Base-by-base conservation (phyloP, 2,329 filamentous ascomycete species). In the Aphanoascus verrucosus region DNA sequence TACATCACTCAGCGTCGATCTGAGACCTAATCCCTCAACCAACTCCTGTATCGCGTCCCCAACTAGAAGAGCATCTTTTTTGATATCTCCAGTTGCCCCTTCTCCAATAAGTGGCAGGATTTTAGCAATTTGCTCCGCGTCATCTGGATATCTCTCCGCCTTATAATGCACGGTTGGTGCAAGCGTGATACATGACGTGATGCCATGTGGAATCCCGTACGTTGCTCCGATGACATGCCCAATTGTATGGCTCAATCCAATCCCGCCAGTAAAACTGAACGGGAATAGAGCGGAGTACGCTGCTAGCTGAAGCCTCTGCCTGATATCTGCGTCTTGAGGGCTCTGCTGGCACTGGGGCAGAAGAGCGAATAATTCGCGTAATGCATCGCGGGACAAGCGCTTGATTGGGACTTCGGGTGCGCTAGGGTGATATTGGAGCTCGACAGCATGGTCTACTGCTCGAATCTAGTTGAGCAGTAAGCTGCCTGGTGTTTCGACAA, bases 71-170 rank as follows among this genome's bases (percentile, higher is more conserved):
- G 55, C 55, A 55, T 58, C 55, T 42, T 15, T 41, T 28, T 38
- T 46, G 35, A 43, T 45, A 50, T 64, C 59, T 9, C 62, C 61
- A 14, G 54, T 59, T 17, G 43, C 28, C 47, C 50, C 19, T 28
- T 54, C 55, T 19, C 60, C 61, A 28, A 63, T 54, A 51, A 57
- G 62, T 1, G 60, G 59, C 50, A 64, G 31, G 28, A 64, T 60
- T 9, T 43, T 55, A 2, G 62, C 62, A 44, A 65, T 59, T 32
- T 57, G 50, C 9, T 50, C 52, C 23, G 57, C 59, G 28, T 56
- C 54, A 41, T 52, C 54, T 3, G 55, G 42, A 9, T 35, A 37
- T 32, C 40, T 54, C 15, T 54, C 43, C 5, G 54, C 56, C 38
- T 56, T 56, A 35, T 52, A 54, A 44, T 56, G 55, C 23, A 58